A percentile compares a stretch with the other conserved stretches of the same genome.
These are phyloP conservation scores for Westerdykella sp. DNA, from an alignment of 2,329 filamentous ascomycete species.

Conservation along the genomic window DNA sequence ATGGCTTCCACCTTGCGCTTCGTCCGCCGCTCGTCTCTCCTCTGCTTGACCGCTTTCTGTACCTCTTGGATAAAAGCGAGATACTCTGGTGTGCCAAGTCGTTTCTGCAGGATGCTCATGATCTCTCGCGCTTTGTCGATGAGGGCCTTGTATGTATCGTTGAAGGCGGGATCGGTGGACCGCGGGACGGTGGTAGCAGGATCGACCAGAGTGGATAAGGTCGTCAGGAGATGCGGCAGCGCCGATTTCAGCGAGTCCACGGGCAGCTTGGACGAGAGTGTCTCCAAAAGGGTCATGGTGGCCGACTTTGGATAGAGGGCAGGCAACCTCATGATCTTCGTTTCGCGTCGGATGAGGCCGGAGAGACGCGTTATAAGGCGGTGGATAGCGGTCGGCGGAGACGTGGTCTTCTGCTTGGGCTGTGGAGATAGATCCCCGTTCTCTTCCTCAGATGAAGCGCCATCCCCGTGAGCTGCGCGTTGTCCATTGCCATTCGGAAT, in stretches of 20 bases:
- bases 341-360: conserved; percentile 63
- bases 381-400: conserved; percentile 51
- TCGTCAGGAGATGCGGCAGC: conserved; percentile 58
- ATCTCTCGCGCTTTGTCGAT: conserved; percentile 67
- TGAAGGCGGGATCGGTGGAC: conserved; percentile 64
- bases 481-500: conserved; percentile 16
- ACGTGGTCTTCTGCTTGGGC: conserved; percentile 17
- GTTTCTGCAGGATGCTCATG: conserved; percentile 77
- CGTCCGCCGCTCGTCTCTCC: conserved; percentile 65
- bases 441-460: conserved; percentile 31
- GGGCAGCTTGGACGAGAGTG: conserved; percentile 59
- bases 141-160: conserved; percentile 61
- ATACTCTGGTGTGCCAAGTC: conserved; percentile 74
- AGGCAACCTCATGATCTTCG: conserved; percentile 53
- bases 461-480: conserved; percentile 25
- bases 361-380: conserved; percentile 76
- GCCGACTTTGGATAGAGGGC: conserved; percentile 69
- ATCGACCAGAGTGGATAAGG: conserved; percentile 80
- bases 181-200: conserved; percentile 65
- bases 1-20: conserved; percentile 91
- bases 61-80: conserved; percentile 67
- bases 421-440: conserved; percentile 19
- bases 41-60: conserved; percentile 63
- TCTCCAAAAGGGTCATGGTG: conserved; percentile 66
- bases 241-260: conserved; percentile 54